Conservation (phyloP, 2,329 filamentous ascomycete species). For the Cordyceps fumosorosea region DNA sequence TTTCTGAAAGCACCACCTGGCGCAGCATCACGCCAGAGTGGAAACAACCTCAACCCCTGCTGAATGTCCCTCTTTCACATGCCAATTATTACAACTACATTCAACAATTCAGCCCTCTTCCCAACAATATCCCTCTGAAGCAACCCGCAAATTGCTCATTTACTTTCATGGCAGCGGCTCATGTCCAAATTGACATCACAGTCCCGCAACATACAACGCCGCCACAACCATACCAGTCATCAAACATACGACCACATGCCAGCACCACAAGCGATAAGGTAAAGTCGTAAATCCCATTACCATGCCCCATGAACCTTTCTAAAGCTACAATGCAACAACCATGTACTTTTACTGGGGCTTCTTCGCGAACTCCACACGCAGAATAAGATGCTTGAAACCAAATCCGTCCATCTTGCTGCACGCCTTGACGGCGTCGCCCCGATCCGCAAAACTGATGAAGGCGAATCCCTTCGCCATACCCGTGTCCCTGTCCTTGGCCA, state of each 20-base stretch:
- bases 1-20: neutral
- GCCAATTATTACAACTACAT: neutral
- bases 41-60: conserved; percentile 1
- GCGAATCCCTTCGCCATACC: conserved; percentile 96
- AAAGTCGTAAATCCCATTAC: conserved; percentile 12
- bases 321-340: conserved; percentile 20
- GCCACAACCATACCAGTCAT: no score
- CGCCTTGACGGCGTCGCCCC: conserved; percentile 81
- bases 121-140: conserved; percentile 1
- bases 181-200: neutral
- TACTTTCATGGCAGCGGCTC: neutral
- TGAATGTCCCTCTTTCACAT: conserved; percentile 10
- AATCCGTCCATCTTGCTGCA: conserved; percentile 98
- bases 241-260: neutral
- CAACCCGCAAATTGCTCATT: neutral
- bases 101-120: conserved; percentile 6
- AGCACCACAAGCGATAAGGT: neutral
- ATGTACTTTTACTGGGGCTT: conserved; percentile 45
- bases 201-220: neutral
- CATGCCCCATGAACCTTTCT: neutral
- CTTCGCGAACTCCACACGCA: conserved; percentile 84
- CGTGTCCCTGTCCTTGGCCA: conserved; percentile 96
- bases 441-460: conserved; percentile 94
- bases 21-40: neutral
- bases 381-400: conserved; percentile 80